phyloP scores from a whole-genome alignment of 2,329 filamentous ascomycete species.

The Myriosclerotinia curreyana region DNA sequence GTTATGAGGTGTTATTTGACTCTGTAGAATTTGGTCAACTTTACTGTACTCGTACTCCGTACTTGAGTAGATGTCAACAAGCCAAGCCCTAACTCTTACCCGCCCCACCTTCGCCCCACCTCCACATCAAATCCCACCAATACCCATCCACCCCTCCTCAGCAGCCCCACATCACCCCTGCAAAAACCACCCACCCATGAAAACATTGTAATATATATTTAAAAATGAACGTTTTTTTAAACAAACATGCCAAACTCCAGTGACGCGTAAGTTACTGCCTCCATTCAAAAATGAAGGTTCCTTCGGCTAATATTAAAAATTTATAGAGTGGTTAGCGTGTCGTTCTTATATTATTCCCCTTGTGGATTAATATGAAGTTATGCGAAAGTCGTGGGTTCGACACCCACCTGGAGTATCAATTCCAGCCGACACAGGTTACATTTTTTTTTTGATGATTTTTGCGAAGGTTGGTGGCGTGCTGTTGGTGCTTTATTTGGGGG shows the following conservation, averaged over 20 bases:
- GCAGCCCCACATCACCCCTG: not conserved
- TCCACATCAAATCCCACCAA: not conserved
- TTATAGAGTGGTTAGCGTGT: slow-evolving; percentile 39
- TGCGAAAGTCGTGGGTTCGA: slow-evolving; percentile 40
- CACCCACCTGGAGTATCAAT: slow-evolving; percentile 35
- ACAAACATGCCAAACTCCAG: slow-evolving; percentile 29
- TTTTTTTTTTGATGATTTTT: not conserved
- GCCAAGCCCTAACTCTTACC: too few relatives aligned
- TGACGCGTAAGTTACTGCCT: slow-evolving; percentile 35
- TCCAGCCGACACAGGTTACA: slow-evolving; percentile 9
- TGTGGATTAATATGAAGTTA: slow-evolving; percentile 36
- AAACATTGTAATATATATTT: not conserved
- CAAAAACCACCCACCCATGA: not conserved
- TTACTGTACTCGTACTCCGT: too few relatives aligned
- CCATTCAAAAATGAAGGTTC: slow-evolving; percentile 23
- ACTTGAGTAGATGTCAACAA: too few relatives aligned
- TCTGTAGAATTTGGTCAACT: too few relatives aligned
- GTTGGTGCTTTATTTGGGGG: too few relatives aligned
- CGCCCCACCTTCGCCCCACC: not conserved
- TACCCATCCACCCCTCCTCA: not conserved
- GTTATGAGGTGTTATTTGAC: too few relatives aligned
- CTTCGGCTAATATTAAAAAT: slow-evolving; percentile 29
- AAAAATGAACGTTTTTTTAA: not conserved
- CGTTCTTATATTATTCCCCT: slow-evolving; percentile 38
- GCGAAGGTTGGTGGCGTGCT: not conserved